These are phyloP conservation scores for Fraxinus americana DNA, from an alignment of 257 asterid genomes.

Conservation along the genomic window DNA sequence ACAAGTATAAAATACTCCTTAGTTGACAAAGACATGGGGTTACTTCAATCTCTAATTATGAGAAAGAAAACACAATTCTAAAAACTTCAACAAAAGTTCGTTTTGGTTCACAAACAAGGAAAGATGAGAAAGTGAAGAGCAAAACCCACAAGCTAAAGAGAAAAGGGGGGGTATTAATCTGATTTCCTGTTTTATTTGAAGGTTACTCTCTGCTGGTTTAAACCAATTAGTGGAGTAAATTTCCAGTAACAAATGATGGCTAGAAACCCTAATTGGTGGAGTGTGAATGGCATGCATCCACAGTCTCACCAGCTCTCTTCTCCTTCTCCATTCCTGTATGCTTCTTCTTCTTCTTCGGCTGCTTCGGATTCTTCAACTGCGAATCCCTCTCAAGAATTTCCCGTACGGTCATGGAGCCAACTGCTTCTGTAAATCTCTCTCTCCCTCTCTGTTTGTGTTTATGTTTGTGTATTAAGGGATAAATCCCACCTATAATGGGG, in stretches of 20 bases:
- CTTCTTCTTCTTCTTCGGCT: conserved; percentile 28
- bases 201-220: not conserved
- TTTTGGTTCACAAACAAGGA: conserved; percentile 36
- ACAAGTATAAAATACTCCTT: conserved; percentile 52
- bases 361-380: conserved; percentile 1
- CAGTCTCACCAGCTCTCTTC: conserved; percentile 19
- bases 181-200: conserved; percentile 11
- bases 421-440: conserved; percentile 55
- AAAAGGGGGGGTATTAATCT: not conserved
- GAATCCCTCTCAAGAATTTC: conserved; percentile 43
- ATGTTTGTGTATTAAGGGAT: too few species aligned
- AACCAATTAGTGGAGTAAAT: not conserved
- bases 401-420: conserved; percentile 74
- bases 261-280: conserved; percentile 98
- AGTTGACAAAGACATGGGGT: conserved; percentile 47
- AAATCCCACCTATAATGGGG: too few species aligned
- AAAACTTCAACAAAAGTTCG: conserved; percentile 38
- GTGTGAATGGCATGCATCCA: conserved; percentile 76
- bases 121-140: conserved; percentile 22
- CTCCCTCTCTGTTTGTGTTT: conserved; percentile 18
- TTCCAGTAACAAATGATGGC: conserved; percentile 65
- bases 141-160: not conserved
- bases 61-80: conserved; percentile 38
- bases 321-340: conserved; percentile 35
- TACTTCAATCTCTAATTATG: conserved; percentile 38